These are phyloP conservation scores for Theileria luwenshuni DNA, from an alignment of 169 alveolate genomes.

Conservation along the genomic window DNA sequence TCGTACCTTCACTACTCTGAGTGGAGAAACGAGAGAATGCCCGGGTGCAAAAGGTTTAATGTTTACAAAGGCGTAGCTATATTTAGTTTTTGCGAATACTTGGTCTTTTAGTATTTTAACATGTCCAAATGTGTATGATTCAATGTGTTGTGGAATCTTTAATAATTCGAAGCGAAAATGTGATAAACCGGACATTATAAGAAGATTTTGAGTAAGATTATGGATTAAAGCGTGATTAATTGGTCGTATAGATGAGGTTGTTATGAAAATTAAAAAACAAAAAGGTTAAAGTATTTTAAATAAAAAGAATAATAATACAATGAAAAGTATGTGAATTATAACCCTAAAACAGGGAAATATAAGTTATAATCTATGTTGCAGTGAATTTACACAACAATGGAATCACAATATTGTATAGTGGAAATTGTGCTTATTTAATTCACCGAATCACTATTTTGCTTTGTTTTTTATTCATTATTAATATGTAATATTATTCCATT, in stretches of 20 bases:
- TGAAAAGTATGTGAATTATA: background rate
- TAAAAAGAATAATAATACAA: background rate
- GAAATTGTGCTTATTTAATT: background rate
- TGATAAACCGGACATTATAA: too few relatives aligned
- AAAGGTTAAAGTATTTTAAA: background rate
- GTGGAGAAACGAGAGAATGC: conserved; percentile 74
- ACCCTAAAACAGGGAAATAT: background rate
- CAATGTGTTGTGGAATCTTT: conserved; percentile 23
- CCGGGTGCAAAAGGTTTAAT: conserved; percentile 78
- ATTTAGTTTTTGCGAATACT: conserved; percentile 66
- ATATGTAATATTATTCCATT: background rate
- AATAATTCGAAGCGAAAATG: conserved; percentile 22
- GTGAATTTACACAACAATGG: background rate
- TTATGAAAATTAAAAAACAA: too few relatives aligned
- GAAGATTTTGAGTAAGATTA: too few relatives aligned
- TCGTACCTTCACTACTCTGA: conserved; percentile 59
- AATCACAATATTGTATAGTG: background rate
- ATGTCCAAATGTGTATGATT: conserved; percentile 63
- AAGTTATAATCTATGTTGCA: background rate
- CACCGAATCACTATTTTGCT: background rate
- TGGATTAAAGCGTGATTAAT: background rate
- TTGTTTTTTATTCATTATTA: background rate
- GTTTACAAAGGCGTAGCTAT: conserved; percentile 72
- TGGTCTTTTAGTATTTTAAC: conserved; percentile 64
- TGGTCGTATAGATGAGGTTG: background rate